These are phyloP conservation scores for Venturia nashicola DNA, from an alignment of 2,329 filamentous ascomycete genomes.

Conservation along the genomic window DNA sequence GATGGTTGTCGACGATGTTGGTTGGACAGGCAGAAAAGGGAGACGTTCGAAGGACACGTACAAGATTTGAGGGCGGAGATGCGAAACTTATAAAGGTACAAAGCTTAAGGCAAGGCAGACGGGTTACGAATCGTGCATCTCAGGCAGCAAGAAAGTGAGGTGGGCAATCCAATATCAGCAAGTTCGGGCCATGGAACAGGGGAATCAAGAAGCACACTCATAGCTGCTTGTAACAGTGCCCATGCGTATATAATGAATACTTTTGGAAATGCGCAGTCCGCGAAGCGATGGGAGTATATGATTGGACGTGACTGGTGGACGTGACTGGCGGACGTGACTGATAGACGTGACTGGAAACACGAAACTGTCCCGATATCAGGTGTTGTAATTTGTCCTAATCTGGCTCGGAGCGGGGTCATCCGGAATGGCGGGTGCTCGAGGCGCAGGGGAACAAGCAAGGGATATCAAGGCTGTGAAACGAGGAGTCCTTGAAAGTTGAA, in stretches of 20 bases:
- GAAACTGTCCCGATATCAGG: not conserved
- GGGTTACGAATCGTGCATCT: not conserved
- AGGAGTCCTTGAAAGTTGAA: not conserved
- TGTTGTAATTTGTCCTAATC: not conserved
- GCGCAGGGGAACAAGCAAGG: not conserved
- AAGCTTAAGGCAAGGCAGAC: not conserved
- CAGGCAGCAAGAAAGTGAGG: conserved; percentile 6
- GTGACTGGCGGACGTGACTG: too few relatives aligned
- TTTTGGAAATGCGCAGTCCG: not conserved
- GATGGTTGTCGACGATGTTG: not conserved
- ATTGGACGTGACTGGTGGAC: not conserved
- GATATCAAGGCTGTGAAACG: not conserved
- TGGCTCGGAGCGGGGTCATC: not conserved
- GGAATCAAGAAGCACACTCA: not conserved
- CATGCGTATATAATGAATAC: not conserved
- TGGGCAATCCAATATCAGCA: not conserved
- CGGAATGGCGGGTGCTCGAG: not conserved
- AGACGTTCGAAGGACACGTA: not conserved
- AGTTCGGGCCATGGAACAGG: not conserved
- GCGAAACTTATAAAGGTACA: not conserved
- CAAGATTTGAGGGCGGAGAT: not conserved
- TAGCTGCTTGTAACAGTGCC: not conserved
- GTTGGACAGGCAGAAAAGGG: not conserved
- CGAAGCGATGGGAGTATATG: not conserved
- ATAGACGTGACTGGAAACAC: not conserved